Evolutionary conservation across 257 asterid genomes (phyloP).

Genomic region (Solanum virginianum): DNA sequence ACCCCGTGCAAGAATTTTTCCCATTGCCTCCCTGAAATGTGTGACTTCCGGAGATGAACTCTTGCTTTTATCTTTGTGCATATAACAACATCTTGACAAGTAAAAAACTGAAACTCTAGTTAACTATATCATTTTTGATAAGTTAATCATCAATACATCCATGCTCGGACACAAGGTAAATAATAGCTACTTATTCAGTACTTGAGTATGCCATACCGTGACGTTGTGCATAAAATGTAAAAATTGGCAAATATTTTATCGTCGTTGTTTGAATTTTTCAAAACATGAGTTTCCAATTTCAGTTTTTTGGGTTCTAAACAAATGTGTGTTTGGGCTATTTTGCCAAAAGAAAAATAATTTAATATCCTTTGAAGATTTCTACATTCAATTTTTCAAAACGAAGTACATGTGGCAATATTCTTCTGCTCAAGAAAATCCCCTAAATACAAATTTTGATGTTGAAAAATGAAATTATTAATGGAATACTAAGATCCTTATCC

Average conservation of each 20-base stretch:
- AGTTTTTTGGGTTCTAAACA: background rate
- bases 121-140: background rate
- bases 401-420: background rate
- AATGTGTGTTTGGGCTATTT: background rate
- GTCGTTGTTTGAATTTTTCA: background rate
- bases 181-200: background rate
- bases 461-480: background rate
- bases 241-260: background rate
- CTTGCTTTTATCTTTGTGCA: background rate
- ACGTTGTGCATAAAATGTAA: background rate
- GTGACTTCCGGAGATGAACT: background rate
- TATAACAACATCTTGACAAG: background rate
- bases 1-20: conserved; percentile 76
- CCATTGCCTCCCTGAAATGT: conserved; percentile 70
- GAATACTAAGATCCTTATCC: background rate
- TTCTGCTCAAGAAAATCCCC: background rate
- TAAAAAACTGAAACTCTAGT: background rate
- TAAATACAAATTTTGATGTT: background rate
- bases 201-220: background rate
- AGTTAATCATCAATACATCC: background rate
- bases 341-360: background rate
- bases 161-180: background rate
- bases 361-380: background rate
- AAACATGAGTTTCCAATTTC: background rate
- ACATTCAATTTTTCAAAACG: background rate